phyloP scores from a whole-genome alignment of 148 eudicot species.

The Beta vulgaris region DNA sequence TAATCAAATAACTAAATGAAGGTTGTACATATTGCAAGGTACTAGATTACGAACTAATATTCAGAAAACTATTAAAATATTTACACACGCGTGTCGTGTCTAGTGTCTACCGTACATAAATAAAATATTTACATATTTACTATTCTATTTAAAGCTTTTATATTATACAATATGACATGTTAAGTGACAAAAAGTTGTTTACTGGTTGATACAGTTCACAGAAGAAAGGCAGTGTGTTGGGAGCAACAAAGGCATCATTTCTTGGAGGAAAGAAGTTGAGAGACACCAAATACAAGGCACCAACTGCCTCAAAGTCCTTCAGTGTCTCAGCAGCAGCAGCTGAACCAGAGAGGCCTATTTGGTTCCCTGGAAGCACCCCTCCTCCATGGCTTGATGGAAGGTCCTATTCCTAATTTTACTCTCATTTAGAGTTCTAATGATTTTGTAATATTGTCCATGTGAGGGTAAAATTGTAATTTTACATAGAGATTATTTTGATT shows the following conservation, averaged over 20 bases:
- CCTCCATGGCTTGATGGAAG: slow-evolving; percentile 98
- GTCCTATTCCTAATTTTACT: slow-evolving; percentile 27
- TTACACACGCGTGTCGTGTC: too few species aligned
- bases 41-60: too few species aligned
- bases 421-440: too few species aligned
- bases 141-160: too few species aligned
- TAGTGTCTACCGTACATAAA: too few species aligned
- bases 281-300: slow-evolving; percentile 42
- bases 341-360: slow-evolving; percentile 85
- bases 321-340: slow-evolving; percentile 53
- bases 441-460: background rate
- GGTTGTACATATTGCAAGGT: too few species aligned
- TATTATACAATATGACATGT: background rate
- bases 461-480: background rate
- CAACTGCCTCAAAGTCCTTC: slow-evolving; percentile 33
- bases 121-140: too few species aligned
- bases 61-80: too few species aligned
- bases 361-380: slow-evolving; percentile 99
- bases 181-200: background rate
- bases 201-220: slow-evolving; percentile 49
- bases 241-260: slow-evolving; percentile 70
- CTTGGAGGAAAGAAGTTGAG: slow-evolving; percentile 70
- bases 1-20: too few species aligned
- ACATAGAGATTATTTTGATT: background rate
- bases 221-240: slow-evolving; percentile 58